Base-by-base conservation (phyloP, 306 rosid species). In the Cicer yamashitae region DNA sequence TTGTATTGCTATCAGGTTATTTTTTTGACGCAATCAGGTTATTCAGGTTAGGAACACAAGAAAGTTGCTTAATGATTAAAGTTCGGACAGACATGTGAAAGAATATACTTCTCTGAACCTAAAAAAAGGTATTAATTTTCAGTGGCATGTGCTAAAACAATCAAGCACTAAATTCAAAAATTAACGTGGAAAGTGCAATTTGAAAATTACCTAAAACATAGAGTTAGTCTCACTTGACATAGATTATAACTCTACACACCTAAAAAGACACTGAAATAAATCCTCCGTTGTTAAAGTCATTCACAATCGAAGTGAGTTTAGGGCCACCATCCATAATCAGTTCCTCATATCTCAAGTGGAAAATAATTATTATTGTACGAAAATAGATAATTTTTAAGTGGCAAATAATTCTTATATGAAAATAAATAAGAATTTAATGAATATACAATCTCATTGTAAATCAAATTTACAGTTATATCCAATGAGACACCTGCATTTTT, bases 21-120 rank as follows among this genome's bases (percentile, higher is more conserved):
- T 30, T 30, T 30, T 30, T 30, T 30, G 37, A 30, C 37, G 37
- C 1, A 30, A 30, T 20, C 71, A 9, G 40, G 56, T 67, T 67
- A 45, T 44, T 20, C 71, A 9, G 40, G 71, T 67, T 67, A 67
- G 45, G 41, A 67, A 67, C 71, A 67, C 56, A 67, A 66, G 41
- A 67, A 66, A 66, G 6, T 66, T 44, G 54, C 18, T 18, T 44
- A 66, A 66, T 66, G 73, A 71, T 53, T 71, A 39, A 53, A 11
- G 38, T 8, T 7, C 1, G 2, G 63, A 38, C 30, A 15, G 37
- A 70, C 65, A 71, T 18, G 53, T 15, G 18, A 11, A 43, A 12
- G 53, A 43, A 43, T 65, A 9, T 15, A 65, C 10, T 60, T 13
- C 37, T 65, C 5, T 40, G 38, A 10, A 40, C 30, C 13, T 41